Conservation (phyloP, 768 basidiomycete genomes). For the Xerocomus spinulosus region DNA sequence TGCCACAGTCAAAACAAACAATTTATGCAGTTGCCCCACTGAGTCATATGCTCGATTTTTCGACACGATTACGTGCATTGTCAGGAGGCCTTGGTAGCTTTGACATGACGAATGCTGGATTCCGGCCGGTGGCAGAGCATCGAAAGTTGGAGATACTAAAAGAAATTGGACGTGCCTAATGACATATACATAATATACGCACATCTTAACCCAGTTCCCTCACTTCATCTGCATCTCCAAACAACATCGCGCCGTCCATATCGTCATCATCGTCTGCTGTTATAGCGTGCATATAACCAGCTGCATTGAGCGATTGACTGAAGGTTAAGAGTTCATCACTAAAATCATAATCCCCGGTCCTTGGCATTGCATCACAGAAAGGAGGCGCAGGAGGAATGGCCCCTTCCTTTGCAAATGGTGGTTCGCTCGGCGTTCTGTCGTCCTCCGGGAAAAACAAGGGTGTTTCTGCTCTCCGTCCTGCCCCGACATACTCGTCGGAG, state of each 20-base stretch:
- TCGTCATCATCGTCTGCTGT: slow-evolving; percentile 73
- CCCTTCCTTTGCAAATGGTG: slow-evolving; percentile 26
- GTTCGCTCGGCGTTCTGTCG: slow-evolving; percentile 39
- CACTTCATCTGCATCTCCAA: slow-evolving; percentile 79
- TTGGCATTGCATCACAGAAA: slow-evolving; percentile 33
- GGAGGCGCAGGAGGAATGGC: slow-evolving; percentile 40
- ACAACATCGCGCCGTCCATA: slow-evolving; percentile 66
- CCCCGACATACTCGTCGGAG: slow-evolving; percentile 10
- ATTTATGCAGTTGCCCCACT: slow-evolving; percentile 71
- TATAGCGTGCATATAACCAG: slow-evolving; percentile 52
- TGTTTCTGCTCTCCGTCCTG: slow-evolving; percentile 42
- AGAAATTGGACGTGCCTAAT: slow-evolving; percentile 71
- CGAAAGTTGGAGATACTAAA: slow-evolving; percentile 68
- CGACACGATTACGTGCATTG: slow-evolving; percentile 69
- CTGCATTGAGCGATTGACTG: slow-evolving; percentile 63
- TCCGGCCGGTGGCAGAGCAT: slow-evolving; percentile 56
- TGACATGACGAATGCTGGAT: slow-evolving; percentile 77
- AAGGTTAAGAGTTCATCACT: slow-evolving; percentile 64
- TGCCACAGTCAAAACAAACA: slow-evolving; percentile 52
- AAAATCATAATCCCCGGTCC: slow-evolving; percentile 30
- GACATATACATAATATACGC: neutral
- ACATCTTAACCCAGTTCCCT: slow-evolving; percentile 46
- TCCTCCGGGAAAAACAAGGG: slow-evolving; percentile 75
- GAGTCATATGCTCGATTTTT: slow-evolving; percentile 79
- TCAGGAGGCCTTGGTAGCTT: slow-evolving; percentile 81